phyloP scores from a whole-genome alignment of 2,329 filamentous ascomycete genomes.

The Metarhizium brunneum region DNA sequence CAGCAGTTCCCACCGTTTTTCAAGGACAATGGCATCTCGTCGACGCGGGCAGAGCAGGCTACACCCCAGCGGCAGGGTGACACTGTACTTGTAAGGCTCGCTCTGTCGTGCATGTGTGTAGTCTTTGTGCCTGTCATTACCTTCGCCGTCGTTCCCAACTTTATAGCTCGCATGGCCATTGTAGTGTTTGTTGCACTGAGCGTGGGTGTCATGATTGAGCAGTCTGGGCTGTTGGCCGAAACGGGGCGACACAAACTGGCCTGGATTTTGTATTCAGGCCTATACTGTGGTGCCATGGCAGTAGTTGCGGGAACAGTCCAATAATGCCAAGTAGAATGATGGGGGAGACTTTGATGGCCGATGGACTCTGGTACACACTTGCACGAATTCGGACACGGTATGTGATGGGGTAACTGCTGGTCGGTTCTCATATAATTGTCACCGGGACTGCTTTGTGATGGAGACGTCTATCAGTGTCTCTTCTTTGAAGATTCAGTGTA shows the following conservation, averaged over 20 bases:
- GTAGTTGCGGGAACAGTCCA: constrained; percentile 8
- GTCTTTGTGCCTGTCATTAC: constrained; percentile 48
- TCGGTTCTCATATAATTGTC: neutral
- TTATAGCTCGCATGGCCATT: constrained; percentile 48
- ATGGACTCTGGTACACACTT: neutral
- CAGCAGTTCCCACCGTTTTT: constrained; percentile 3
- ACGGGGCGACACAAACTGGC: constrained; percentile 12
- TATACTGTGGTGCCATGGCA: constrained; percentile 28
- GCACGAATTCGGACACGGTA: neutral
- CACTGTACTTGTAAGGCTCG: constrained; percentile 1
- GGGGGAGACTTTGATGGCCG: neutral
- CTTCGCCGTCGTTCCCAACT: constrained; percentile 47
- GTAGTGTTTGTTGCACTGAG: constrained; percentile 42
- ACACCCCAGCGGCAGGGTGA: neutral
- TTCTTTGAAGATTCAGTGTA: neutral
- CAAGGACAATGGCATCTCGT: constrained; percentile 4
- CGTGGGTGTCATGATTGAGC: constrained; percentile 22
- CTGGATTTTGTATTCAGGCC: constrained; percentile 17
- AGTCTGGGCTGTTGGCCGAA: constrained; percentile 14
- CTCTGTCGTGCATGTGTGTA: constrained; percentile 11
- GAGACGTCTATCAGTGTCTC: neutral
- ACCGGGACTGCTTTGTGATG: neutral
- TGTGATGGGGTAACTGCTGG: neutral
- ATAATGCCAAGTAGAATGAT: neutral
- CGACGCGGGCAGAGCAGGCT: neutral